Evolutionary conservation across 2,329 filamentous ascomycete species (phyloP).

Genomic region (Aspergillus oerlinghausenensis): DNA sequence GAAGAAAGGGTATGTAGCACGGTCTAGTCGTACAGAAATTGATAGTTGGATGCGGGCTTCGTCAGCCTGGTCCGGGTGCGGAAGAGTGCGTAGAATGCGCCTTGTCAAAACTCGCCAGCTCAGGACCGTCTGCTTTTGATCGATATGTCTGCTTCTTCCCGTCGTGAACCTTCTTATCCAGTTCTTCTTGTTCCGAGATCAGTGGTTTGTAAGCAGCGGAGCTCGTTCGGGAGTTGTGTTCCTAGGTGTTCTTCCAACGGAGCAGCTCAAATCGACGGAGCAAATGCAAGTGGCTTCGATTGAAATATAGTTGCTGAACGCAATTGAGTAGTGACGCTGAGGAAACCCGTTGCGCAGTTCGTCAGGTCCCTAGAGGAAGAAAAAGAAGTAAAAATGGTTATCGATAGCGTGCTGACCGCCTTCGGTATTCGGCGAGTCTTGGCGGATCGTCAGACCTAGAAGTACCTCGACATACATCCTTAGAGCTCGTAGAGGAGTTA

Average conservation of each 20-base stretch:
- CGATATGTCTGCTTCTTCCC: neutral
- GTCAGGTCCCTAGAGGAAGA: neutral
- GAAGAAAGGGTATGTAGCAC: neutral
- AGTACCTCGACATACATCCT: neutral
- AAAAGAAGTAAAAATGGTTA: slow-evolving; percentile 16
- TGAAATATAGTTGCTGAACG: neutral
- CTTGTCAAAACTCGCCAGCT: neutral
- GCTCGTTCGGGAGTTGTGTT: neutral
- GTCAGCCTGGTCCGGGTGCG: slow-evolving; percentile 1
- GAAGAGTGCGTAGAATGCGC: neutral
- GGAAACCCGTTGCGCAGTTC: neutral
- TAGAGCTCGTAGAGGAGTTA: neutral
- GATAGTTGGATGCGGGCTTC: neutral
- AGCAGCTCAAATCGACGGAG: neutral
- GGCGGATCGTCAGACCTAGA: neutral
- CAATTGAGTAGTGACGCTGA: neutral
- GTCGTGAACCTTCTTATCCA: neutral
- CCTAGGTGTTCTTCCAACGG: neutral
- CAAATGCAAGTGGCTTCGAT: neutral
- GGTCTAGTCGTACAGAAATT: neutral
- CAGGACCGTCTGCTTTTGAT: neutral
- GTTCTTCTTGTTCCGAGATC: neutral
- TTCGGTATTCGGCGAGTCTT: slow-evolving; percentile 1
- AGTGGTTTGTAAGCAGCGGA: neutral
- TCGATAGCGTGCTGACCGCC: slow-evolving; percentile 19